Conservation (phyloP, 257 asterid species). For the Mentha longifolia region DNA sequence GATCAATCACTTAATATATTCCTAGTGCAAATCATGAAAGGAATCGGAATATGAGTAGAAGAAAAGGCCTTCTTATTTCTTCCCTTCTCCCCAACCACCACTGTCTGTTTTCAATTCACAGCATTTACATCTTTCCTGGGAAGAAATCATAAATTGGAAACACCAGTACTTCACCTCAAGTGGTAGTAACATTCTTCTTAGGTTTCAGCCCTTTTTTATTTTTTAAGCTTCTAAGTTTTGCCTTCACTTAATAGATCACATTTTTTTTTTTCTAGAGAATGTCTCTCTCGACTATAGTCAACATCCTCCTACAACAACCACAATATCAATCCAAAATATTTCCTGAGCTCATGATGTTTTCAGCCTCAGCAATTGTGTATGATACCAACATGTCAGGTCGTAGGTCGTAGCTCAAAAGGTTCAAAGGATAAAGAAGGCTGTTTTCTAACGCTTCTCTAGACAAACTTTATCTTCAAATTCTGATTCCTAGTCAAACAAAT, state of each 20-base stretch:
- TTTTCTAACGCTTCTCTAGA: neutral
- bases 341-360: neutral
- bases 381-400: slow-evolving; percentile 3
- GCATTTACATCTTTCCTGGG: neutral
- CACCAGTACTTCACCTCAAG: neutral
- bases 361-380: neutral
- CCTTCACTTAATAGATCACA: neutral
- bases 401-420: neutral
- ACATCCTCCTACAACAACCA: neutral
- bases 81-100: too few relatives aligned
- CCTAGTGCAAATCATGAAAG: slow-evolving; percentile 8
- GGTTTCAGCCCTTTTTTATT: too few relatives aligned
- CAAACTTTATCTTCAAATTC: neutral
- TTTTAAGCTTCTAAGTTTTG: neutral
- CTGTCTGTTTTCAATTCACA: neutral
- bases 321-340: neutral
- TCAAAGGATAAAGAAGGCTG: neutral
- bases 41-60: neutral
- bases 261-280: too few relatives aligned
- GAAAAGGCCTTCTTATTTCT: too few relatives aligned
- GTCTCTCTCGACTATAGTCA: too few relatives aligned
- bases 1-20: neutral
- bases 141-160: neutral
- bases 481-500: neutral
- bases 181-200: neutral